phyloP scores from a whole-genome alignment of 2,329 filamentous ascomycete genomes.

The Calonectria fujianensis region DNA sequence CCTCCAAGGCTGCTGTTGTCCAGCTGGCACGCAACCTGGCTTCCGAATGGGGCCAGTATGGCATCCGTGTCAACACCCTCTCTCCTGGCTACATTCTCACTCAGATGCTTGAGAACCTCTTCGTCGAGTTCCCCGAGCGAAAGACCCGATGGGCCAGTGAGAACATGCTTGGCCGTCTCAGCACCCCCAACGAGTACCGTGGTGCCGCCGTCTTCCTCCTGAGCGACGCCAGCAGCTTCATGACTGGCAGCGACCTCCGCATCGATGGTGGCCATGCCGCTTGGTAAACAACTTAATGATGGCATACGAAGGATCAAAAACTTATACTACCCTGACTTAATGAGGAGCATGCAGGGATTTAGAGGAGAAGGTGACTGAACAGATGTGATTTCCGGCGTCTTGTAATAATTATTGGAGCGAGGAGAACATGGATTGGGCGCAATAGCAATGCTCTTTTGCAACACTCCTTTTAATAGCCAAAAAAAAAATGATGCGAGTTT shows the following conservation, averaged over 20 bases:
- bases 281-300: conserved; percentile 65
- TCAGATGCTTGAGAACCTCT: conserved; percentile 88
- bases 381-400: conserved; percentile 43
- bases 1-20: conserved; percentile 83
- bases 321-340: background rate
- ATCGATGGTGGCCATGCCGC: conserved; percentile 83
- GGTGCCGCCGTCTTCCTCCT: conserved; percentile 84
- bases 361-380: conserved; percentile 20
- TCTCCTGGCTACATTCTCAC: conserved; percentile 88
- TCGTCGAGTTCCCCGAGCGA: conserved; percentile 83
- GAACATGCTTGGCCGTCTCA: conserved; percentile 87
- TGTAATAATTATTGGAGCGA: conserved; percentile 44
- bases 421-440: conserved; percentile 44
- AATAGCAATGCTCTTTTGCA: conserved; percentile 41
- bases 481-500: conserved; percentile 28
- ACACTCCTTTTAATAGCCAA: conserved; percentile 31
- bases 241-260: conserved; percentile 83
- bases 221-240: conserved; percentile 82
- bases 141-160: conserved; percentile 83
- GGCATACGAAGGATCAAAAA: conserved; percentile 11
- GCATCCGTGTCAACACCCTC: conserved; percentile 87
- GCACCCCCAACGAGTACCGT: conserved; percentile 80
- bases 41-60: conserved; percentile 82
- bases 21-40: conserved; percentile 83
- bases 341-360: conserved; percentile 30